Percentiles rank a stretch among this genome's conserved stretches.
Evolutionary conservation across 352 stramenopile genomes (phyloP).

Genomic region (Globisporangium mamillatum): DNA sequence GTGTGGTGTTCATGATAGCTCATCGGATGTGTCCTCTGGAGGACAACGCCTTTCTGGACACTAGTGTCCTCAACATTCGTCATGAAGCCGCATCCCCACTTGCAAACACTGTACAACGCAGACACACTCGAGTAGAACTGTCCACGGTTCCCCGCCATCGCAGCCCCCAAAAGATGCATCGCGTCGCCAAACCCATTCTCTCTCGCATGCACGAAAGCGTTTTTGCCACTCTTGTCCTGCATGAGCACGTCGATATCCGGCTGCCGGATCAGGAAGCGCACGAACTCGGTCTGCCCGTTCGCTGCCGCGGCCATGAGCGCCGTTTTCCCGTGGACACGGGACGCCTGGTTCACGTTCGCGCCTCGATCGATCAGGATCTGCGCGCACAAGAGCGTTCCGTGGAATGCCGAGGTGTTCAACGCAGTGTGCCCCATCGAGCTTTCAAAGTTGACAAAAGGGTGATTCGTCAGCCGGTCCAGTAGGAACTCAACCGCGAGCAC

Average conservation of each 20-base stretch:
- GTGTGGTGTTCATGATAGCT: conserved; percentile 36
- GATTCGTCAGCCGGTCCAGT: conserved; percentile 47
- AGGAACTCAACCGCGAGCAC: conserved; percentile 63
- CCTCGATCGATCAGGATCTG: conserved; percentile 53
- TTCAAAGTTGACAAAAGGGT: conserved; percentile 60
- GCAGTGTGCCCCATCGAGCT: conserved; percentile 47
- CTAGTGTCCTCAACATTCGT: conserved; percentile 24
- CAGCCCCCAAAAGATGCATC: conserved; percentile 35
- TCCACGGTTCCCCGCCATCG: conserved; percentile 42
- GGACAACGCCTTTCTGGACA: conserved; percentile 22
- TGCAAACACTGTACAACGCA: conserved; percentile 51
- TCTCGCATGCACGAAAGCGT: conserved; percentile 45
- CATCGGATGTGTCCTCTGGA: conserved; percentile 37
- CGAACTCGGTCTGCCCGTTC: conserved; percentile 44
- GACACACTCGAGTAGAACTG: conserved; percentile 33
- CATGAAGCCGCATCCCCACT: conserved; percentile 69
- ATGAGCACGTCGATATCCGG: conserved; percentile 34
- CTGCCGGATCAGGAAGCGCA: conserved; percentile 52
- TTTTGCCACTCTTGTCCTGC: conserved; percentile 29
- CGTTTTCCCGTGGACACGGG: conserved; percentile 30
- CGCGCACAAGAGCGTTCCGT: conserved; percentile 47
- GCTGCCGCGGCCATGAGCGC: conserved; percentile 59
- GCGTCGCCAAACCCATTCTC: conserved; percentile 27
- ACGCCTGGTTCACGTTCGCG: conserved; percentile 44
- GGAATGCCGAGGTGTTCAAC: conserved; percentile 37